Conservation (phyloP, 495 filamentous ascomycete species). For the Penicillium parvum region DNA sequence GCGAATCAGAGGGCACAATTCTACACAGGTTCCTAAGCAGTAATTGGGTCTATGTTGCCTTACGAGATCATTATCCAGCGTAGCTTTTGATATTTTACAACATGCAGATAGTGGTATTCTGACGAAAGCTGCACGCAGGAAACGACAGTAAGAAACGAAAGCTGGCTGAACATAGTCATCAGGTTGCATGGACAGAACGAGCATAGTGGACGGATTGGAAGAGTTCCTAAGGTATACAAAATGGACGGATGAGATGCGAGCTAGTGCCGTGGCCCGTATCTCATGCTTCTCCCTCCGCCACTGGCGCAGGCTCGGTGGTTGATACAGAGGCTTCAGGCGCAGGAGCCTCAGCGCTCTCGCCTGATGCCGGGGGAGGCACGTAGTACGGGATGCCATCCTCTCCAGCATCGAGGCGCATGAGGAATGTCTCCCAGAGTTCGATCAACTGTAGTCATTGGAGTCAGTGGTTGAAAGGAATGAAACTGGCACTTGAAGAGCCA, state of each 20-base stretch:
- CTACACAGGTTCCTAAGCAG: no score
- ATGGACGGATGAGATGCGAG: no score
- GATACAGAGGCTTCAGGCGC: slow-evolving; percentile 21
- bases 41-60: no score
- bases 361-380: slow-evolving; percentile 45
- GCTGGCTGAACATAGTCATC: slow-evolving; percentile 13
- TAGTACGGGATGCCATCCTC: slow-evolving; percentile 82
- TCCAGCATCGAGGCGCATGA: slow-evolving; percentile 89
- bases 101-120: slow-evolving; percentile 17
- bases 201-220: background rate
- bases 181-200: background rate
- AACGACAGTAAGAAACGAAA: background rate
- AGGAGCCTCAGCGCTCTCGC: slow-evolving; percentile 13
- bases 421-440: slow-evolving; percentile 96
- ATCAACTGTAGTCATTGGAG: slow-evolving; percentile 64
- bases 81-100: slow-evolving; percentile 10
- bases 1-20: no score
- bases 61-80: no score
- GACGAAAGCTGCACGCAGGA: slow-evolving; percentile 3
- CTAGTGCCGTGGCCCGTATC: no score
- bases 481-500: background rate
- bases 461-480: slow-evolving; percentile 1
- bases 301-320: slow-evolving; percentile 24
- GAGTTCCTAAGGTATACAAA: no score
- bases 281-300: slow-evolving; percentile 15